Evolutionary conservation across 345 rosid genomes (phyloP).

Genomic region (Eutrema yunnanense): DNA sequence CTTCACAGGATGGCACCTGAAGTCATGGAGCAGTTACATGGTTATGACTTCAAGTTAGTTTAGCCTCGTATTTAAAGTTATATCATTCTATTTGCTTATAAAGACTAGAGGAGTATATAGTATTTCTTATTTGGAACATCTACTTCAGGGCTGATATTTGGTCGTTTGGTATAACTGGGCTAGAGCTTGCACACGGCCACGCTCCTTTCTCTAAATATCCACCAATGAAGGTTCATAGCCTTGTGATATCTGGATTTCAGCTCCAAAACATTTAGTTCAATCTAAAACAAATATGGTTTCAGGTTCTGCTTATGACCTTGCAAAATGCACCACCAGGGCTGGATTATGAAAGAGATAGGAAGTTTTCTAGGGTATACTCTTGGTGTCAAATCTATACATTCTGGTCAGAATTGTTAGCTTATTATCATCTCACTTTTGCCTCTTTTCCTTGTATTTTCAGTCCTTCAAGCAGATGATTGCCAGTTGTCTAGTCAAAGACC

Average conservation of each 20-base stretch:
- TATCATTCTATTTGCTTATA: constrained; percentile 5
- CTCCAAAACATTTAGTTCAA: neutral
- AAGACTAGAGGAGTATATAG: neutral
- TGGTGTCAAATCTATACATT: neutral
- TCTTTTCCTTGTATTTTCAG: constrained; percentile 37
- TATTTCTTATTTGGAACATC: constrained; percentile 29
- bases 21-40: constrained; percentile 98
- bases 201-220: constrained; percentile 99
- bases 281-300: constrained; percentile 30
- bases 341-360: constrained; percentile 92
- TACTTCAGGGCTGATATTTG: constrained; percentile 90
- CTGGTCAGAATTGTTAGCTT: neutral
- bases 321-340: constrained; percentile 99
- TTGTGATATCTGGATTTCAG: neutral
- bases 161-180: constrained; percentile 99
- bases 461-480: constrained; percentile 99
- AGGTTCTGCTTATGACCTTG: constrained; percentile 99
- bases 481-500: constrained; percentile 97
- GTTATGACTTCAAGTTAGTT: constrained; percentile 93
- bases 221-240: constrained; percentile 81
- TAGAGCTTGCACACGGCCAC: constrained; percentile 99
- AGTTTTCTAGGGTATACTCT: constrained; percentile 78
- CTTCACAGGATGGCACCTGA: constrained; percentile 98
- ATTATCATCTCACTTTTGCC: constrained; percentile 8
- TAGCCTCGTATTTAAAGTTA: neutral